Conservation (phyloP, 164 flowering plant species). For the Berberis thunbergii region DNA sequence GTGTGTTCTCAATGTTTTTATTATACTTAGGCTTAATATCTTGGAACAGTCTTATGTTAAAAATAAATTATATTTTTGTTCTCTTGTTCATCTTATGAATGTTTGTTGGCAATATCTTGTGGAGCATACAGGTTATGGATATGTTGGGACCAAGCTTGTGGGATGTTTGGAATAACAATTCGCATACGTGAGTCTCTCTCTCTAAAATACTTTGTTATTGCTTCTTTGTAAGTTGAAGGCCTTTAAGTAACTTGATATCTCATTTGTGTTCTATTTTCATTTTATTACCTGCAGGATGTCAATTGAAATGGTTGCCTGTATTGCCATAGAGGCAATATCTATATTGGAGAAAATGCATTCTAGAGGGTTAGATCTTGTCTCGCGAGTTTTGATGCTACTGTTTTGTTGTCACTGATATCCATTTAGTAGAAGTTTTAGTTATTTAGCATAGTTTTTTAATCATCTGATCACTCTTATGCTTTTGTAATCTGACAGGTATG, state of each 20-base stretch:
- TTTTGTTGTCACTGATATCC: too few species aligned
- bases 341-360: slow-evolving; percentile 85
- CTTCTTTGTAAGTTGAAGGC: not conserved
- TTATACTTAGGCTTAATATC: not conserved
- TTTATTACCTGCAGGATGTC: slow-evolving; percentile 34
- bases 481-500: slow-evolving; percentile 38
- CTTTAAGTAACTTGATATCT: not conserved
- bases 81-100: not conserved
- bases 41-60: not conserved
- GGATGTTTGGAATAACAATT: slow-evolving; percentile 90
- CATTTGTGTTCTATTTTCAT: not conserved
- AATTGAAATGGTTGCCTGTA: slow-evolving; percentile 49
- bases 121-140: slow-evolving; percentile 76
- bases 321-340: slow-evolving; percentile 82
- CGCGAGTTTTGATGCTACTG: not conserved
- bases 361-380: slow-evolving; percentile 42
- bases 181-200: slow-evolving; percentile 48
- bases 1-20: slow-evolving; percentile 21
- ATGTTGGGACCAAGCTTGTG: slow-evolving; percentile 95
- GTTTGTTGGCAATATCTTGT: not conserved
- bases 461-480: too few species aligned
- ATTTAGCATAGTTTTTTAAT: not conserved
- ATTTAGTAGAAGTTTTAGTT: not conserved
- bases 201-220: not conserved
- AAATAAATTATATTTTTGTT: not conserved